Conservation (phyloP, 1,284 basidiomycete genomes). For the Acaromyces ingoldii region DNA sequence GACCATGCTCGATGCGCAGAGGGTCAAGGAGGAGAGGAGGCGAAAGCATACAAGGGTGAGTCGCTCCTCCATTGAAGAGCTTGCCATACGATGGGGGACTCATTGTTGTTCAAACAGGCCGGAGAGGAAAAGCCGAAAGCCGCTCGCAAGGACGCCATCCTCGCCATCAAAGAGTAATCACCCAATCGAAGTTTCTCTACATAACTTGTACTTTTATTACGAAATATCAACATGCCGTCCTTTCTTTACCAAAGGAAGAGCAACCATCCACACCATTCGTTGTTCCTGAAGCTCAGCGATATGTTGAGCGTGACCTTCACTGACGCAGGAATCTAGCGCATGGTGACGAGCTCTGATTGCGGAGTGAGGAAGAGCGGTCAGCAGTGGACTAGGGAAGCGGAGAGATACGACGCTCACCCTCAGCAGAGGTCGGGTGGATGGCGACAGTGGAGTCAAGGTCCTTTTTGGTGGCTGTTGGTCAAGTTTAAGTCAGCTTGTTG, state of each 20-base stretch:
- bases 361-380: not conserved
- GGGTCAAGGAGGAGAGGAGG: conserved; percentile 88
- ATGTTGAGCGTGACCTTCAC: no score
- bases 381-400: not conserved
- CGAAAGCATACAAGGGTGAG: conserved; percentile 58
- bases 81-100: not conserved
- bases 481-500: not conserved
- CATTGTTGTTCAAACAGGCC: conserved; percentile 56
- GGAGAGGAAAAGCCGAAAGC: conserved; percentile 85
- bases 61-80: not conserved
- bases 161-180: conserved; percentile 27
- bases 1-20: conserved; percentile 83
- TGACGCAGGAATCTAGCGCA: not conserved
- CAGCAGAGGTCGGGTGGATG: conserved; percentile 47
- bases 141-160: conserved; percentile 64
- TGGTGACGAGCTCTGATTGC: not conserved
- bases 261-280: no score
- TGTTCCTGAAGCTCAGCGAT: no score
- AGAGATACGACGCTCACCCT: conserved; percentile 14
- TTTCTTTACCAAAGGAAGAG: no score
- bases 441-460: conserved; percentile 50
- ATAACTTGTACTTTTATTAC: no score
- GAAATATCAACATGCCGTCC: no score
- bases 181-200: no score
- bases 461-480: conserved; percentile 29